Percentiles rank a stretch among this genome's conserved stretches.
phyloP scores from a whole-genome alignment of 2,329 filamentous ascomycete genomes.

The Fusarium floridanum region DNA sequence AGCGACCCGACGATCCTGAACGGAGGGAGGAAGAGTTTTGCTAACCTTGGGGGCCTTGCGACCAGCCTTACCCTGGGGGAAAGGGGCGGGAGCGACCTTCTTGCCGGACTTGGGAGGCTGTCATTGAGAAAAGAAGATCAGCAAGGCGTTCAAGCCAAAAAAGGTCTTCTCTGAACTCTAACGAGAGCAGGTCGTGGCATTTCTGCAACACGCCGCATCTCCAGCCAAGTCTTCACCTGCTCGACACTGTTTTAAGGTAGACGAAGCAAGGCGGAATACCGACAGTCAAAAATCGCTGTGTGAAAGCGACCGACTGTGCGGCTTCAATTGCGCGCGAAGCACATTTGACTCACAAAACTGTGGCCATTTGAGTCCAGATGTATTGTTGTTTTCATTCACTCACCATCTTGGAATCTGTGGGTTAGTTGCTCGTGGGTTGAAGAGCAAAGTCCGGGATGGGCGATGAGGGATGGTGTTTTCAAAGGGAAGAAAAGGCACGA shows the following conservation, averaged over 20 bases:
- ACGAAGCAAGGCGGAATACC: conserved; percentile 51
- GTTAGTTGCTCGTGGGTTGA: conserved; percentile 53
- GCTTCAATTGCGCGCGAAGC: conserved; percentile 51
- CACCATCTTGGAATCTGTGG: conserved; percentile 58
- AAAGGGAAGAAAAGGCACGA: conserved; percentile 42
- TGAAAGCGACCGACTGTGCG: conserved; percentile 46
- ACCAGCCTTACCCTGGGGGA: conserved; percentile 91
- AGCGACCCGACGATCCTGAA: neutral
- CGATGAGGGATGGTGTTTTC: conserved; percentile 47
- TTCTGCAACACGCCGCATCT: conserved; percentile 66
- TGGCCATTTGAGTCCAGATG: conserved; percentile 55
- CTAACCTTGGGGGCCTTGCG: conserved; percentile 98
- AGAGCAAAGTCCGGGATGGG: conserved; percentile 51
- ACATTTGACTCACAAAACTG: conserved; percentile 54
- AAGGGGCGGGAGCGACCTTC: conserved; percentile 97
- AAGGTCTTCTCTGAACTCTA: conserved; percentile 94
- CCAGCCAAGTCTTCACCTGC: conserved; percentile 75
- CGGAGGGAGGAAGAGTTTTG: conserved; percentile 44
- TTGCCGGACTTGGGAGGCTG: conserved; percentile 98
- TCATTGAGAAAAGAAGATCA: conserved; percentile 99
- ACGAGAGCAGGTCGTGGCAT: conserved; percentile 75
- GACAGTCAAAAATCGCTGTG: conserved; percentile 38
- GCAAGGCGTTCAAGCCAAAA: conserved; percentile 81
- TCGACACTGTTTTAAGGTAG: conserved; percentile 41
- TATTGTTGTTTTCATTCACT: conserved; percentile 48